Evolutionary conservation across 139 green algal genomes (phyloP).

Genomic region (Microglena sp.): DNA sequence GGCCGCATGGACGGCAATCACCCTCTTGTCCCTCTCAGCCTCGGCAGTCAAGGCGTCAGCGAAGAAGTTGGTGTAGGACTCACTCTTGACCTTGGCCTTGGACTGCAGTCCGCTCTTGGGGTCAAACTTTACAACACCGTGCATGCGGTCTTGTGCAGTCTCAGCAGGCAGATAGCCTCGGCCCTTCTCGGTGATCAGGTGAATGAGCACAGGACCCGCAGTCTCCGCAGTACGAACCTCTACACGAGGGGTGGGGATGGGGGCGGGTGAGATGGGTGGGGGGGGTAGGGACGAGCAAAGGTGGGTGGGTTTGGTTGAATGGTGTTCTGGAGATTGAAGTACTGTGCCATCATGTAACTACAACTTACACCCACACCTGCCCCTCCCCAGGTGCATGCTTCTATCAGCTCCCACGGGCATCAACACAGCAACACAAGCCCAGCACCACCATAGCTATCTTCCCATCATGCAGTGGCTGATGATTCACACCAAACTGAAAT

Average conservation of each 20-base stretch:
- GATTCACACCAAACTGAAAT: no score
- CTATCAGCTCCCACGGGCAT: no score
- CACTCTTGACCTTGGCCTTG: conserved; percentile 45
- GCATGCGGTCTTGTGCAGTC: conserved; percentile 90
- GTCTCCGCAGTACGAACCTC: conserved; percentile 90
- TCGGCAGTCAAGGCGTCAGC: conserved; percentile 92
- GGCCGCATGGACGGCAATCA: conserved; percentile 93
- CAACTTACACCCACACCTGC: no score
- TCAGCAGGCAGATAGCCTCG: conserved; percentile 89
- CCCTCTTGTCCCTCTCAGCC: conserved; percentile 74
- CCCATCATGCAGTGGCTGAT: no score
- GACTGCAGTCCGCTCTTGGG: conserved; percentile 81
- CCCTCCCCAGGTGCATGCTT: no score
- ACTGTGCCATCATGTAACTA: no score
- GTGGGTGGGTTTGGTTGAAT: no score
- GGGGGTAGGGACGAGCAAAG: neutral
- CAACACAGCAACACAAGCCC: no score
- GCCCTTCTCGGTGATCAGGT: conserved; percentile 97
- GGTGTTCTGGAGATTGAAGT: no score
- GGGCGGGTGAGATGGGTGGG: neutral
- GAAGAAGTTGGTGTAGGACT: conserved; percentile 97
- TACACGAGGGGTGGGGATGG: conserved; percentile 9
- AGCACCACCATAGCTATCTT: no score
- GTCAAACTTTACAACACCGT: conserved; percentile 97
- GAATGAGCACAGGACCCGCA: conserved; percentile 91